phyloP scores from a whole-genome alignment of 2,329 filamentous ascomycete genomes.

The Ophiocordyceps camponoti-floridani region DNA sequence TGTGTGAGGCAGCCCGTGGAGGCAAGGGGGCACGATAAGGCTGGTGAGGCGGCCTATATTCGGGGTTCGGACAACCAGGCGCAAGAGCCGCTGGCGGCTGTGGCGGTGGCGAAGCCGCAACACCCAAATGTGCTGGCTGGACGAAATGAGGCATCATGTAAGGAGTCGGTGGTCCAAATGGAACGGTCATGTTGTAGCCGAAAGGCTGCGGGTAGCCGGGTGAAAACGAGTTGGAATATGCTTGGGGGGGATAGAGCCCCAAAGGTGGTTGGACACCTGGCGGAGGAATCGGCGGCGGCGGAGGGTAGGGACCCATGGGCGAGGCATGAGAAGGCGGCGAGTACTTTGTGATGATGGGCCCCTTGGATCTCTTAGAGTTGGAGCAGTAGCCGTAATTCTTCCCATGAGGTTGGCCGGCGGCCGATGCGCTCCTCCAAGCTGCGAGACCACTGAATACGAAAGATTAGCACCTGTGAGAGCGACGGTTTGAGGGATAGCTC shows the following conservation, averaged over 20 bases:
- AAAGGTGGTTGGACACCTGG: conserved; percentile 9
- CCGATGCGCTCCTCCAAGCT: conserved; percentile 17
- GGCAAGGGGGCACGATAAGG: neutral
- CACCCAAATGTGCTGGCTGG: neutral
- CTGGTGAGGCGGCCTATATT: conserved; percentile 1
- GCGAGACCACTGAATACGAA: conserved; percentile 13
- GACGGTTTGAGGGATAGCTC: conserved; percentile 7
- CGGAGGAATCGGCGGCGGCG: conserved; percentile 4
- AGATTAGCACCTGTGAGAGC: neutral
- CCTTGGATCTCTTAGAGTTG: conserved; percentile 14
- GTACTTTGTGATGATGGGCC: conserved; percentile 18
- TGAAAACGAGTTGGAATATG: conserved; percentile 5
- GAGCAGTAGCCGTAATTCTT: conserved; percentile 12
- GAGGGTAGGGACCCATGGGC: conserved; percentile 4
- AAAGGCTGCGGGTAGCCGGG: conserved; percentile 10
- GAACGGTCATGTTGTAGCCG: conserved; percentile 4
- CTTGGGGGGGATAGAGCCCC: conserved; percentile 1
- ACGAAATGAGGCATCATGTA: conserved; percentile 1
- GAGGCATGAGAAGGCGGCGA: conserved; percentile 9
- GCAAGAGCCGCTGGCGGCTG: conserved; percentile 1
- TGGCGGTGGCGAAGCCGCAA: conserved; percentile 5
- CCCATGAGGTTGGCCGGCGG: conserved; percentile 7
- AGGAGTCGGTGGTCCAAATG: conserved; percentile 1
- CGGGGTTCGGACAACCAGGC: neutral
- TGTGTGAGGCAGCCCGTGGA: neutral